Evolutionary conservation across 805 yeast genomes (phyloP).

Genomic region (Candida berthetii): DNA sequence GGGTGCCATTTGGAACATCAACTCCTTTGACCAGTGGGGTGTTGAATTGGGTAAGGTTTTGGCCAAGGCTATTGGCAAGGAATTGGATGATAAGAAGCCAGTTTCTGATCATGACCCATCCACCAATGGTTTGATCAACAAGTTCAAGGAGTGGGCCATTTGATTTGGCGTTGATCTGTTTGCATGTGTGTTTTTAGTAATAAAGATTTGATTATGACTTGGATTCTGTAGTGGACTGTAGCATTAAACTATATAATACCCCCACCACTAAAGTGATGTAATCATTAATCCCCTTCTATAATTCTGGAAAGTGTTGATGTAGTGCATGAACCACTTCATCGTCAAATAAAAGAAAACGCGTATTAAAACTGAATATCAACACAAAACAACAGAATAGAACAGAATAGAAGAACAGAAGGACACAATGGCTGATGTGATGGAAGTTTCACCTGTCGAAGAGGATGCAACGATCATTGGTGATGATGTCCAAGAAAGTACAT

Average conservation of each 20-base stretch:
- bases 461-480: constrained; percentile 3
- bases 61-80: constrained; percentile 92
- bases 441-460: not conserved
- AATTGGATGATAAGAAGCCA: constrained; percentile 57
- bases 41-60: constrained; percentile 97
- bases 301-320: too few species aligned
- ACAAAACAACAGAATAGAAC: not conserved
- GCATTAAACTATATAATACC: too few species aligned
- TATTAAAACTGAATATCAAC: too few species aligned
- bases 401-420: not conserved
- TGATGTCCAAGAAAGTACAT: constrained; percentile 5
- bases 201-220: too few species aligned
- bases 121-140: constrained; percentile 90
- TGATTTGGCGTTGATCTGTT: too few species aligned
- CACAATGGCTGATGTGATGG: not conserved
- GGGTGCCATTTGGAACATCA: constrained; percentile 99
- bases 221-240: too few species aligned
- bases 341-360: too few species aligned
- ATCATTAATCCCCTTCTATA: too few species aligned
- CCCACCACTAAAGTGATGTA: too few species aligned
- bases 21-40: constrained; percentile 99
- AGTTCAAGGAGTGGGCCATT: constrained; percentile 77
- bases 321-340: too few species aligned
- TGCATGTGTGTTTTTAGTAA: too few species aligned
- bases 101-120: constrained; percentile 80